phyloP scores from a whole-genome alignment of 345 rosid species.

The Gossypium anomalum region DNA sequence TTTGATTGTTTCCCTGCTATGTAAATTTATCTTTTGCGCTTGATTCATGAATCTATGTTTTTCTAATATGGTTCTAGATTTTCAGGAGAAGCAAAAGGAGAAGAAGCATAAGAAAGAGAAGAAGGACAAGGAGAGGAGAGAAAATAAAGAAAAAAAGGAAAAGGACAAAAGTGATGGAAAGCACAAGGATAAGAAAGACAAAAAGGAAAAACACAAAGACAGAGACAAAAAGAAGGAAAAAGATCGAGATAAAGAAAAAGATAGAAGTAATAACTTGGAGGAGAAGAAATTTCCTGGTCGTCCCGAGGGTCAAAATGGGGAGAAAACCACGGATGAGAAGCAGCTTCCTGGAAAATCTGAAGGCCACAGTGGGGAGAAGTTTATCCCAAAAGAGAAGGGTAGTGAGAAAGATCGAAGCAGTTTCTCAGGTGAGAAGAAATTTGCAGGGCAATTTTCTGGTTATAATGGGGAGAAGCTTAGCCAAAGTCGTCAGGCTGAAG shows the following conservation, averaged over 20 bases:
- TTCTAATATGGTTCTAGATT: conserved; percentile 11
- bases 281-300: conserved; percentile 28
- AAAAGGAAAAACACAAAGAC: conserved; percentile 37
- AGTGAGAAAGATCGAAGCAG: conserved; percentile 28
- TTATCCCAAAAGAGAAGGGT: conserved; percentile 26
- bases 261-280: conserved; percentile 29
- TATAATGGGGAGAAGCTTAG: conserved; percentile 26
- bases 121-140: conserved; percentile 44
- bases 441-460: conserved; percentile 23
- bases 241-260: conserved; percentile 36
- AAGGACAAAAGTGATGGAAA: conserved; percentile 48
- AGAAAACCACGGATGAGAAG: conserved; percentile 30
- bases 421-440: conserved; percentile 29
- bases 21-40: neutral
- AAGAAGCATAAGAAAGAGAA: conserved; percentile 52
- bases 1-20: neutral
- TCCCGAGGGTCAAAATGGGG: conserved; percentile 26
- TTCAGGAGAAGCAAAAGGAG: conserved; percentile 52
- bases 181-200: conserved; percentile 46
- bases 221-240: conserved; percentile 38
- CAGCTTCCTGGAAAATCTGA: conserved; percentile 26
- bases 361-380: conserved; percentile 27
- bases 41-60: neutral
- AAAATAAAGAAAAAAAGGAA: conserved; percentile 44
- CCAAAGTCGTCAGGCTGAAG: conserved; percentile 22